A percentile compares a stretch with the other conserved stretches of the same genome.
Evolutionary conservation across 2,329 filamentous ascomycete genomes (phyloP).

Genomic region (Monosporascus ibericus): DNA sequence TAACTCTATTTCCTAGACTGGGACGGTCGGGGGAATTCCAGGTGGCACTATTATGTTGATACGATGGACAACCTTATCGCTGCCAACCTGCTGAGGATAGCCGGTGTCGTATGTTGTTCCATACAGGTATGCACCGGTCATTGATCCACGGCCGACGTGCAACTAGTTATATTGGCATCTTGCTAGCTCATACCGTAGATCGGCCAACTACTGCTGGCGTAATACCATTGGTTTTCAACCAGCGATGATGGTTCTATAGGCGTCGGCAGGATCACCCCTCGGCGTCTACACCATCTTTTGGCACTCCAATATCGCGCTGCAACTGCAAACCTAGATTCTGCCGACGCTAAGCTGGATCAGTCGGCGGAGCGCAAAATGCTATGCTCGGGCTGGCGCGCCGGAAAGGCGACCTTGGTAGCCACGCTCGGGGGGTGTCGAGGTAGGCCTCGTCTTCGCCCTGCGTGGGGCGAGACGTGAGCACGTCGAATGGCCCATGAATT

Average conservation of each 20-base stretch:
- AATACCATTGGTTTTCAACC: neutral
- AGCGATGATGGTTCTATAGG: conserved; percentile 5
- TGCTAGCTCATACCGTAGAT: neutral
- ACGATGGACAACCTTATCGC: neutral
- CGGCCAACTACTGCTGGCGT: neutral
- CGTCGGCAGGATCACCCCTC: conserved; percentile 8
- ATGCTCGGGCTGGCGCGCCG: conserved; percentile 8
- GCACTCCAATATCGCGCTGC: conserved; percentile 35
- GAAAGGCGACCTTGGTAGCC: neutral
- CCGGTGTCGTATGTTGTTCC: neutral
- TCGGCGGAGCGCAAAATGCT: conserved; percentile 40
- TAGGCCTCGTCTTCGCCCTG: conserved; percentile 52
- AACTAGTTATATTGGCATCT: no score
- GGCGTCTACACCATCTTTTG: conserved; percentile 36
- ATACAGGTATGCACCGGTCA: neutral
- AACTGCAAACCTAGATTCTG: conserved; percentile 37
- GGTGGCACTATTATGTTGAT: no score
- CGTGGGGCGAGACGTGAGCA: conserved; percentile 36
- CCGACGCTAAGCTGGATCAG: conserved; percentile 34
- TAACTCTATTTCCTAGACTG: no score
- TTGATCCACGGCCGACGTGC: no score
- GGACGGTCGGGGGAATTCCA: no score
- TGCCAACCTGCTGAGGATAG: neutral
- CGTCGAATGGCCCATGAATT: conserved; percentile 53
- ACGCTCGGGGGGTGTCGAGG: conserved; percentile 47